phyloP scores from a whole-genome alignment of 2,329 filamentous ascomycete genomes.

The Microdochium bolleyi region DNA sequence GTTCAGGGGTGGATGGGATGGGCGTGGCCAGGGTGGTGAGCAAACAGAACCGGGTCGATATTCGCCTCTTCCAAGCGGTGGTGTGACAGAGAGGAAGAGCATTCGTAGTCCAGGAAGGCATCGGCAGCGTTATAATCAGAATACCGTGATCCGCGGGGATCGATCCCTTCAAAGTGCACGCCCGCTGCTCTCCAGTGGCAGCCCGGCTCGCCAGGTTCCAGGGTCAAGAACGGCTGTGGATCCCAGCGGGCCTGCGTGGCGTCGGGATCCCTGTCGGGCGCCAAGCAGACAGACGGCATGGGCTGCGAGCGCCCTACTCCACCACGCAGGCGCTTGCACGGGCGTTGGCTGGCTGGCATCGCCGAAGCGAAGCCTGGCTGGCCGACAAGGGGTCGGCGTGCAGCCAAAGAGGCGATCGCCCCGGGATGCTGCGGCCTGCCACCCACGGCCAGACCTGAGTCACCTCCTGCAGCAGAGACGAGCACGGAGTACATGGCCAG shows the following conservation, averaged over 20 bases:
- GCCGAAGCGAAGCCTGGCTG: neutral
- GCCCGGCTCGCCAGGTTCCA: neutral
- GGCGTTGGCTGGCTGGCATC: neutral
- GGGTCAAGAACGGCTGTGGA: neutral
- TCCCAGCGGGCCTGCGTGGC: neutral
- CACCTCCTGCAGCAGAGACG: too few relatives aligned
- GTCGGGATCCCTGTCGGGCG: neutral
- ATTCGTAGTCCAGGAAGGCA: too few relatives aligned
- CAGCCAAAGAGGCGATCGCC: neutral
- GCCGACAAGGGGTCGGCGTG: neutral
- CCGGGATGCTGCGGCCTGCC: neutral
- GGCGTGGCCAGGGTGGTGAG: too few relatives aligned
- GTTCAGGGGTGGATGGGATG: too few relatives aligned
- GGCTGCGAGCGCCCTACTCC: neutral
- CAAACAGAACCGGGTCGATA: too few relatives aligned
- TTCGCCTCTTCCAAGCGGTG: too few relatives aligned
- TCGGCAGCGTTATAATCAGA: too few relatives aligned
- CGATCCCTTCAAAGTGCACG: too few relatives aligned
- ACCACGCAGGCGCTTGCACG: neutral
- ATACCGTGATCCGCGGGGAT: too few relatives aligned
- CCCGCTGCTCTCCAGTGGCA: too few relatives aligned
- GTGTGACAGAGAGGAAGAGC: too few relatives aligned
- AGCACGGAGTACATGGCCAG: too few relatives aligned
- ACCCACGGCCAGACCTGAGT: neutral
- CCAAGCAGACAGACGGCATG: neutral